Evolutionary conservation across 305 asterid genomes (phyloP), one percentile per base, ranked within the genome.

Genomic region (Fraxinus latifolia): DNA sequence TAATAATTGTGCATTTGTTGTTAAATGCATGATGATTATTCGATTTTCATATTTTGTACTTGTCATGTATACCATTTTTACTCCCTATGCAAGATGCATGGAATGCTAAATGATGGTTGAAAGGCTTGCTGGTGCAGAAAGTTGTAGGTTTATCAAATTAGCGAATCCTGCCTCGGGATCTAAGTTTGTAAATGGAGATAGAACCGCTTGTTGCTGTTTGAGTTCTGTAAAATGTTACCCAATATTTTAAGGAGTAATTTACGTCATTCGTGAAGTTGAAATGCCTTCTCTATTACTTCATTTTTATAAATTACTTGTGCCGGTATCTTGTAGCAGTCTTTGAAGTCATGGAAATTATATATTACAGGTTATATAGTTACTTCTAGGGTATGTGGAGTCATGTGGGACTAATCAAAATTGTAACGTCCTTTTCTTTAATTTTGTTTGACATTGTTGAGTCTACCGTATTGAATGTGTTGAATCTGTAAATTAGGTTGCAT

Each of bases 121-220:
- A 19, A 12, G 23, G 32, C 17, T 23, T 62, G 70, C 74, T 55
- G 70, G 47, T 62, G 74, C 76, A 80, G 76, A 44, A 71, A 78
- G 55, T 81, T 81, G 79, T 86, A 87, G 81, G 83, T 21, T 84
- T 73, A 65, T 79, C 81, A 21, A 62, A 42, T 47, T 72, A 58
- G 47, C 42, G 72, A 83, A 89, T 91, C 90, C 92, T 0, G 60
- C 19, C 85, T 88, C 14, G 89, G 91, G 95, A 87, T 92, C 87
- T 39, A 53, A 78, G 86, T 85, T 76, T 86, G 86, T 86, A 82
- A 80, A 86, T 78, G 50, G 31, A 34, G 27, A 15, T 73, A 73
- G 50, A 73, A 73, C 50, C 34, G 29, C 77, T 15, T 73, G 27
- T 73, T 8, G 5, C 77, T 23, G 80, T 37, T 25, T 2, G 71